Conservation (phyloP, 1,139 yeast genomes). For the Magnusiomyces ingens region DNA sequence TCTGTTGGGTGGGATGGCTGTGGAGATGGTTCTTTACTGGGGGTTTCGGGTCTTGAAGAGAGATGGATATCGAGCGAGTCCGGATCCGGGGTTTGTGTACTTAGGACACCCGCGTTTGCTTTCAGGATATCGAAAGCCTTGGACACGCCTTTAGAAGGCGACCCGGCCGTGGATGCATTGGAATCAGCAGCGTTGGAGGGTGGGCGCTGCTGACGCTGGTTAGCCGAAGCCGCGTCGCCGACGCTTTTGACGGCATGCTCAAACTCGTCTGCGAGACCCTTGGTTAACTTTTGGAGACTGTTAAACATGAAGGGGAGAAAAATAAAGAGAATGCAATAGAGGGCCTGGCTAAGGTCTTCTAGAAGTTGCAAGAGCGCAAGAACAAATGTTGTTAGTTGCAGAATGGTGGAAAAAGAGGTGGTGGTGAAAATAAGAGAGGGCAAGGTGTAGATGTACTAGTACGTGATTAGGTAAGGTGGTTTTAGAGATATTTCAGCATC, state of each 20-base stretch:
- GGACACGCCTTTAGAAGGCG: conserved; percentile 3
- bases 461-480: too few relatives aligned
- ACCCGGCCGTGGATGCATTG: neutral
- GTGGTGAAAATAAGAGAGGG: neutral
- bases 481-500: too few relatives aligned
- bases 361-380: neutral
- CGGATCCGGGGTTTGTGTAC: conserved; percentile 4
- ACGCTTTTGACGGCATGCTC: conserved; percentile 29
- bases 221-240: conserved; percentile 5
- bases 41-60: neutral
- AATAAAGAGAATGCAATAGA: neutral
- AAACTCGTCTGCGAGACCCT: conserved; percentile 59
- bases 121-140: conserved; percentile 13
- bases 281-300: conserved; percentile 52
- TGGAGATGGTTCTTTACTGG: neutral
- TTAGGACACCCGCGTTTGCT: conserved; percentile 8
- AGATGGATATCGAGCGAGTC: neutral
- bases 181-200: neutral
- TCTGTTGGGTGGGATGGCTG: neutral
- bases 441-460: too few relatives aligned
- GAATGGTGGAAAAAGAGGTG: neutral
- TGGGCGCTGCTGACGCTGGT: neutral
- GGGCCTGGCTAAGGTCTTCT: neutral
- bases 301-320: conserved; percentile 44
- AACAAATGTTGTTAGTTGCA: neutral